phyloP scores from a whole-genome alignment of 192 early-diverging fungal genomes.

The Rhizoclosmatium sp. region DNA sequence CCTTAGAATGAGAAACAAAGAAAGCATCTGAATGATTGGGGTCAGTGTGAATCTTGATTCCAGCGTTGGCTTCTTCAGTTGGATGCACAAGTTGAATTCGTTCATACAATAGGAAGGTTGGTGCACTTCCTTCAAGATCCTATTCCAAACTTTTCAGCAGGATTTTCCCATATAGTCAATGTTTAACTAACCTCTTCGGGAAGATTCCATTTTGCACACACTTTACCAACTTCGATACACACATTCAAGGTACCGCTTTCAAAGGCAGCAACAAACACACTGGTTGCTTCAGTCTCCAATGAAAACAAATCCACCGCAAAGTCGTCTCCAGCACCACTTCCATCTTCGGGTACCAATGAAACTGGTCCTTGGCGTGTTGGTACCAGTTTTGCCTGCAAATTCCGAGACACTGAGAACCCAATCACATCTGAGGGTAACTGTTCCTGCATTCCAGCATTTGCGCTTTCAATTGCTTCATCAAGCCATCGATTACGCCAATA shows the following conservation, averaged over 20 bases:
- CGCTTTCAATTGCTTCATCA: conserved; percentile 24
- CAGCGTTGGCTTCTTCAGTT: neutral
- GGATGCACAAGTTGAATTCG: neutral
- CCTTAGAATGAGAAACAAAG: conserved; percentile 5
- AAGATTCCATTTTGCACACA: conserved; percentile 19
- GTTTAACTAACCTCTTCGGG: conserved; percentile 10
- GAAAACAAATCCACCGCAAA: conserved; percentile 18
- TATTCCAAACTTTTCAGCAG: neutral
- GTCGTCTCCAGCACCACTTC: neutral
- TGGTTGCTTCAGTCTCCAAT: neutral
- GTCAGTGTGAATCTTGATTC: neutral
- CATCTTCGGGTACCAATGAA: neutral
- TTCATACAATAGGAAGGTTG: conserved; percentile 16
- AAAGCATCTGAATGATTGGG: conserved; percentile 28
- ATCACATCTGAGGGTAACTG: conserved; percentile 12
- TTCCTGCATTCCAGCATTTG: neutral
- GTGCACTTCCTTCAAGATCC: neutral
- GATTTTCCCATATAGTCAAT: neutral
- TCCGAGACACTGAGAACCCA: neutral
- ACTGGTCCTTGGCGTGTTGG: conserved; percentile 25
- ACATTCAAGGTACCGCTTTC: conserved; percentile 4
- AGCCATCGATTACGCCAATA: conserved; percentile 37
- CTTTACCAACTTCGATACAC: neutral
- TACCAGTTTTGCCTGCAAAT: neutral
- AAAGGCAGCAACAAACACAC: neutral